Evolutionary conservation across 2,329 filamentous ascomycete genomes (phyloP).

Genomic region (Colletotrichum sp.): DNA sequence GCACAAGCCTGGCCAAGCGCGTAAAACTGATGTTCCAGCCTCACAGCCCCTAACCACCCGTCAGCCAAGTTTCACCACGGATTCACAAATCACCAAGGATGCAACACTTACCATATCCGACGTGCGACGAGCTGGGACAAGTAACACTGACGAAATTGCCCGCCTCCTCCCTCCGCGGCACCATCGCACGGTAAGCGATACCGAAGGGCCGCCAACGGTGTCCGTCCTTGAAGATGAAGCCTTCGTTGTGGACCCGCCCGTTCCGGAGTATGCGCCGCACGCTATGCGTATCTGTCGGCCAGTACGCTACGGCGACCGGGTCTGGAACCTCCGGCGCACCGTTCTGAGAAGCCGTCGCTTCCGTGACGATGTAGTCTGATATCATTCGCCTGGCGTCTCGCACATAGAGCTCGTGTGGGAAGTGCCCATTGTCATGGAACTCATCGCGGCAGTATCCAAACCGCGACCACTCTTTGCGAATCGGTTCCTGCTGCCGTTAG

Average conservation of each 20-base stretch:
- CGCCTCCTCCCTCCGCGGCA: slow-evolving; percentile 15
- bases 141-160: slow-evolving; percentile 16
- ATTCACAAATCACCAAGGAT: not conserved
- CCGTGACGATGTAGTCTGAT: slow-evolving; percentile 27
- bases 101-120: slow-evolving; percentile 13
- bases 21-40: slow-evolving; percentile 18
- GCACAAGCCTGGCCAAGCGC: slow-evolving; percentile 13
- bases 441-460: slow-evolving; percentile 30
- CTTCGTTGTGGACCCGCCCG: slow-evolving; percentile 26
- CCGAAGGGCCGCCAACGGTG: slow-evolving; percentile 24
- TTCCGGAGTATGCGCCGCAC: slow-evolving; percentile 26
- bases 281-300: slow-evolving; percentile 28
- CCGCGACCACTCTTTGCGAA: slow-evolving; percentile 21
- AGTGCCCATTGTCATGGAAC: slow-evolving; percentile 29
- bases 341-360: slow-evolving; percentile 21
- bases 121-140: slow-evolving; percentile 21
- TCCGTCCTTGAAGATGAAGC: slow-evolving; percentile 25
- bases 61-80: not conserved
- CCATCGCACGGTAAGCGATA: slow-evolving; percentile 18
- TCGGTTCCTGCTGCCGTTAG: slow-evolving; percentile 8
- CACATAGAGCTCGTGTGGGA: slow-evolving; percentile 30
- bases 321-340: slow-evolving; percentile 6
- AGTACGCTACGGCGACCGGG: slow-evolving; percentile 26
- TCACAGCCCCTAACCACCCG: not conserved
- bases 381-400: slow-evolving; percentile 30